A percentile compares a stretch with the other conserved stretches of the same genome.
These are phyloP conservation scores for Crotalaria pallida DNA, from an alignment of 306 rosid genomes.

Conservation along the genomic window DNA sequence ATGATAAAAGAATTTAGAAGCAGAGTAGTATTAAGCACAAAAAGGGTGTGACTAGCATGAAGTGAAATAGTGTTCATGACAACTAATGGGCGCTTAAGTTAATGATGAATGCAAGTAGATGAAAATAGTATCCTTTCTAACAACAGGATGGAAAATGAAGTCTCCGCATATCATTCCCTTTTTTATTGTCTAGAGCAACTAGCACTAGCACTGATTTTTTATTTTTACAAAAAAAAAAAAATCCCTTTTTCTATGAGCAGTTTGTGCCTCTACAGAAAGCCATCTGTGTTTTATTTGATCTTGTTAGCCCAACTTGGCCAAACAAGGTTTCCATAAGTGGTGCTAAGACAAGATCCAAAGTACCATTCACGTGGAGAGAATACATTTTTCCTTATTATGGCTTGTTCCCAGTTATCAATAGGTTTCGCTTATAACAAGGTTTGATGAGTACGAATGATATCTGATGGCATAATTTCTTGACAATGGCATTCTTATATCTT, in stretches of 20 bases:
- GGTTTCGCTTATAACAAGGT: not conserved
- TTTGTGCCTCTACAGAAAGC: not conserved
- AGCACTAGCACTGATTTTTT: not conserved
- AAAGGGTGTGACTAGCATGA: not conserved
- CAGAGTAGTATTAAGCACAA: slow-evolving; percentile 17
- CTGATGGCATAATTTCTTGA: not conserved
- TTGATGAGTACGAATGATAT: not conserved
- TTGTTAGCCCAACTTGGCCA: not conserved
- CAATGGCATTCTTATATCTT: not conserved
- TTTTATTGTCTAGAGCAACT: not conserved
- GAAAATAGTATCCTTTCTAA: not conserved
- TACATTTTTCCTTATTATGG: not conserved
- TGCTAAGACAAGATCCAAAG: not conserved
- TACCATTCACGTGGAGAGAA: not conserved
- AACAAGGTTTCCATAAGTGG: not conserved
- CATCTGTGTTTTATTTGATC: not conserved
- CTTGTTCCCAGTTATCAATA: not conserved
- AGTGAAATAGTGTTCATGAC: not conserved
- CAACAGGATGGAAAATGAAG: not conserved
- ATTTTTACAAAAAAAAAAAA: too few relatives aligned
- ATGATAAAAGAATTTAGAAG: slow-evolving; percentile 14
- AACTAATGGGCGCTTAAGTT: not conserved
- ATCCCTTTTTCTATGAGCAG: not conserved
- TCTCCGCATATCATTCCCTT: not conserved
- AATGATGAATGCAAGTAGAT: not conserved